phyloP scores from a whole-genome alignment of 2,329 filamentous ascomycete genomes.

The Diplodia sapinea region DNA sequence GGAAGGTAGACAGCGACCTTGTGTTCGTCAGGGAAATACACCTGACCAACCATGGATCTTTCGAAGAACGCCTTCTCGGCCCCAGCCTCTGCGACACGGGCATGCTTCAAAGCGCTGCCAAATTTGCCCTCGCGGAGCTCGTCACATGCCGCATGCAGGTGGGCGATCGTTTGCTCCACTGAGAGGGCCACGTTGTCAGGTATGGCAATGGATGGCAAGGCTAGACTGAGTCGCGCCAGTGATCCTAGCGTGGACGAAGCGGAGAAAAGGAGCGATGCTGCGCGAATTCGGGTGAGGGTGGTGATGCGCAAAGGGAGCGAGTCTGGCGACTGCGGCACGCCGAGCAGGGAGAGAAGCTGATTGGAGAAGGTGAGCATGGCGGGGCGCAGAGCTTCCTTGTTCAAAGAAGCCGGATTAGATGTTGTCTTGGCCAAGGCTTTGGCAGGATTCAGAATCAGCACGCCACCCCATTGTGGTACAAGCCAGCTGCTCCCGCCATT shows the following conservation, averaged over 20 bases:
- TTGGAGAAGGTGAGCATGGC: constrained; percentile 89
- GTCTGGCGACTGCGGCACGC: constrained; percentile 75
- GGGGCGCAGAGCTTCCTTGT: constrained; percentile 71
- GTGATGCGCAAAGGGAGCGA: constrained; percentile 86
- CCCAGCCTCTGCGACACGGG: constrained; percentile 82
- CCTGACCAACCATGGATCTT: constrained; percentile 97
- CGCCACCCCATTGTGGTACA: constrained; percentile 92
- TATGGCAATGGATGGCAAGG: constrained; percentile 88
- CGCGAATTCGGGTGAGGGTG: constrained; percentile 82
- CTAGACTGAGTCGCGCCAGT: constrained; percentile 80
- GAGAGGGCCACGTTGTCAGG: constrained; percentile 85
- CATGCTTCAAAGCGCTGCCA: constrained; percentile 74
- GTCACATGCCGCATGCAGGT: constrained; percentile 77
- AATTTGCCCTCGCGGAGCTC: constrained; percentile 67
- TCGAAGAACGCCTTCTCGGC: constrained; percentile 97
- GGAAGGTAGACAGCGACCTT: constrained; percentile 97
- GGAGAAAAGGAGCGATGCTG: constrained; percentile 82
- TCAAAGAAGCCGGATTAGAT: constrained; percentile 58
- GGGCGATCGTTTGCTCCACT: constrained; percentile 77
- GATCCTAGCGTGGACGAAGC: constrained; percentile 95
- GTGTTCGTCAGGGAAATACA: constrained; percentile 98
- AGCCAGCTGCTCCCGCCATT: constrained; percentile 79
- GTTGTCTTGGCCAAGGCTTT: constrained; percentile 34
- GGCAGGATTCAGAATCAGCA: constrained; percentile 69
- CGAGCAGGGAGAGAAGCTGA: constrained; percentile 85